These are phyloP conservation scores for Stagonosporopsis vannaccii DNA, from an alignment of 2,329 filamentous ascomycete genomes.

Conservation along the genomic window DNA sequence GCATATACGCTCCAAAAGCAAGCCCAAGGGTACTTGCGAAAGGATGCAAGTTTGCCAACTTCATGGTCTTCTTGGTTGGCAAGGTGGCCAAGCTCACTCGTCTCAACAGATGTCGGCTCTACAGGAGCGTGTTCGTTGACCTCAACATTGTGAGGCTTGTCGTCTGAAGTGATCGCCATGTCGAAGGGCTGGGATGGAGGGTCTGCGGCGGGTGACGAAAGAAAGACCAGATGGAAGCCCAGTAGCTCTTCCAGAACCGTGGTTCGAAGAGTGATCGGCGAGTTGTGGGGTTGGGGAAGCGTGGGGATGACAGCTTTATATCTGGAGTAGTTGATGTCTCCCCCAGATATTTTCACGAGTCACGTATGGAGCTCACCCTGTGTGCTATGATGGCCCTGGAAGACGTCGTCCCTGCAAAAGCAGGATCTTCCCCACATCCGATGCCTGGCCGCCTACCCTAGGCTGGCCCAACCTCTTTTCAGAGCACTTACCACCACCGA, in stretches of 20 bases:
- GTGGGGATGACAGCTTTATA: neutral
- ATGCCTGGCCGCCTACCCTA: neutral
- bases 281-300: conserved; percentile 1
- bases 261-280: neutral
- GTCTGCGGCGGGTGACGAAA: neutral
- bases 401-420: neutral
- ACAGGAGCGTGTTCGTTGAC: conserved; percentile 22
- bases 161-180: conserved; percentile 9
- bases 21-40: conserved; percentile 39
- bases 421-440: conserved; percentile 6
- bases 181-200: neutral
- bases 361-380: neutral
- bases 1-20: conserved; percentile 51
- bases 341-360: neutral
- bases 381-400: neutral
- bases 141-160: conserved; percentile 22
- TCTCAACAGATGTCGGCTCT: conserved; percentile 8
- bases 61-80: conserved; percentile 33
- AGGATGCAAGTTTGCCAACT: conserved; percentile 32
- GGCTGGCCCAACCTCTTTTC: neutral
- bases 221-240: neutral
- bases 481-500: neutral
- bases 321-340: conserved; percentile 3
- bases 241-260: neutral
- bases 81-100: conserved; percentile 26